These are phyloP conservation scores for Exophiala sp. DNA, from an alignment of 2,329 filamentous ascomycete genomes.

Conservation along the genomic window DNA sequence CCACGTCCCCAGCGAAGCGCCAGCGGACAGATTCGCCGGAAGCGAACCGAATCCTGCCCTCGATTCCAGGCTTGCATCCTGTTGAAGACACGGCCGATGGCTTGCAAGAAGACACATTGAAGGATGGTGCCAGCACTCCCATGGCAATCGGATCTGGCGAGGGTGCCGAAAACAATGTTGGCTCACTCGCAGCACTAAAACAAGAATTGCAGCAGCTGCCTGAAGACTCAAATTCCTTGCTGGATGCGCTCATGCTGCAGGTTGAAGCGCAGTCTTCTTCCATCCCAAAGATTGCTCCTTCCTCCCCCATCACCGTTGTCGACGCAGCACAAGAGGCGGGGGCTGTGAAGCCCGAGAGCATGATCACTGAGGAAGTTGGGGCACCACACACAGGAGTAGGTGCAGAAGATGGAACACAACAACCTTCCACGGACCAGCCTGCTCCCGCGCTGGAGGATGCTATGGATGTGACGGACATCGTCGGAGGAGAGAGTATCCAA, in stretches of 20 bases:
- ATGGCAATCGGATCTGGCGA: background rate
- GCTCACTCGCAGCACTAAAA: background rate
- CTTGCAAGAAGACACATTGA: background rate
- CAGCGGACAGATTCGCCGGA: conserved; percentile 22
- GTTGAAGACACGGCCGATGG: background rate
- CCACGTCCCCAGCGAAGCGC: conserved; percentile 25
- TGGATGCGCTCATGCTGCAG: conserved; percentile 27
- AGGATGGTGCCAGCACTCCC: background rate
- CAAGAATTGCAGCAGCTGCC: background rate
- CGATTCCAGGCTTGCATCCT: background rate
- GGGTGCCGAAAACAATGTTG: no score
- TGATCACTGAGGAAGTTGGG: no score
- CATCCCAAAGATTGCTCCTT: background rate
- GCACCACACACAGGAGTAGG: no score
- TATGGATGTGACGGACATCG: background rate
- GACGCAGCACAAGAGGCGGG: no score
- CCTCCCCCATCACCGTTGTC: background rate
- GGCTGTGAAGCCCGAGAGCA: no score
- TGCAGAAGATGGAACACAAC: no score
- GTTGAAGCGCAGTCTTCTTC: conserved; percentile 24
- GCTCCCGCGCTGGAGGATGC: no score
- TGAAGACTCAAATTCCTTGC: conserved; percentile 16
- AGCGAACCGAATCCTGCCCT: conserved; percentile 3
- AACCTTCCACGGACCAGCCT: no score
- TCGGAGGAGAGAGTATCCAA: conserved; percentile 1